Evolutionary conservation across 2,329 filamentous ascomycete genomes (phyloP), one percentile per base, ranked within the genome.

Genomic region (Zymoseptoria ardabiliae): DNA sequence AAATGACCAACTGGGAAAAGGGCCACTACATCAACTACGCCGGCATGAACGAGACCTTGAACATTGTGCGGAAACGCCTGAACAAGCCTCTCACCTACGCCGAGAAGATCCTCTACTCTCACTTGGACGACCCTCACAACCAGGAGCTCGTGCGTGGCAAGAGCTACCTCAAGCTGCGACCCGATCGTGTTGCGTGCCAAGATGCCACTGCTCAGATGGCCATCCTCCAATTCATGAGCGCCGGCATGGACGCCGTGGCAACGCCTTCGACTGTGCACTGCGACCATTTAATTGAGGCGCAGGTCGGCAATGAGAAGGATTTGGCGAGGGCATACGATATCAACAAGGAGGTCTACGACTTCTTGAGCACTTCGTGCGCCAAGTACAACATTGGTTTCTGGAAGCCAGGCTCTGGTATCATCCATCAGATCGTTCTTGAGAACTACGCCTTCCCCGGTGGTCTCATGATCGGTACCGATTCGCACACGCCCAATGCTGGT

Each of bases 371-470:
- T 65, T 89, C 93, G 67, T 97, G 93, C 77, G 92, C 92, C 74
- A 99, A 97, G 83, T 99, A 97, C 84, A 93, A 97, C 84, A 97
- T 97, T 77, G 94, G 94, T 82, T 97, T 97, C 88, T 99, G 94
- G 94, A 91, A 85, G 78, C 94, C 94, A 66, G 94, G 94, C 70
- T 97, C 93, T 75, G 94, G 94, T 84, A 99, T 97, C 76, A 99
- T 99, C 71, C 94, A 99, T 82, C 94, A 97, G 83, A 97, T 97
- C 74, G 79, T 97, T 17, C 85, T 97, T 61, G 94, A 99, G 82
- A 97, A 97, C 84, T 97, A 97, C 77, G 92, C 92, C 76, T 97
- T 97, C 88, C 94, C 94, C 66, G 94, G 94, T 84, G 93, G 88
- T 85, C 85, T 99, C 61, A 86, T 99, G 74, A 97, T 97, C 74